Conservation (phyloP, 805 yeast species). For the Zygosaccharomyces pseudorouxii region DNA sequence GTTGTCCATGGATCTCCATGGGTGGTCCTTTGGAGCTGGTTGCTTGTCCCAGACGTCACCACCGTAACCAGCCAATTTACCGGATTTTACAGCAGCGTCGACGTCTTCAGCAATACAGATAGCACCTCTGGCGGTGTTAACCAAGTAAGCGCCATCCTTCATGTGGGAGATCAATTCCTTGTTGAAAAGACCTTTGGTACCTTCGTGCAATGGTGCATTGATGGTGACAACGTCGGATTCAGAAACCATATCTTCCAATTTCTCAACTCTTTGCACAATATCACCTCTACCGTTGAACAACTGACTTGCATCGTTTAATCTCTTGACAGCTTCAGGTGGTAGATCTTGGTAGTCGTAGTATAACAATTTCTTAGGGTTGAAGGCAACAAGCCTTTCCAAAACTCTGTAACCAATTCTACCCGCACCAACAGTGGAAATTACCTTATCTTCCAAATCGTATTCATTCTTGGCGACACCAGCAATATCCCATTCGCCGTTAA, state of each 20-base stretch:
- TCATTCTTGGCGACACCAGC: neutral
- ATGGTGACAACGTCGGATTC: slow-evolving; percentile 69
- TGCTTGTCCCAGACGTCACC: slow-evolving; percentile 87
- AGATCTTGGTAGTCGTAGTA: slow-evolving; percentile 31
- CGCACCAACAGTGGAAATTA: neutral
- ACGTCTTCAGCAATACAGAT: slow-evolving; percentile 69
- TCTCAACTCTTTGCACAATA: slow-evolving; percentile 55
- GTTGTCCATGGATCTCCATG: slow-evolving; percentile 70
- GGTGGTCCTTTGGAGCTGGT: slow-evolving; percentile 73
- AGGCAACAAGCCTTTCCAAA: slow-evolving; percentile 63
- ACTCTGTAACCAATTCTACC: slow-evolving; percentile 58
- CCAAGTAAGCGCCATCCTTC: slow-evolving; percentile 45
- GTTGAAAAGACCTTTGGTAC: slow-evolving; percentile 62
- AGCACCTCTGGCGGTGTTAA: slow-evolving; percentile 67
- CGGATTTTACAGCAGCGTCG: slow-evolving; percentile 64
- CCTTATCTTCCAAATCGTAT: neutral
- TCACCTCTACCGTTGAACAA: slow-evolving; percentile 7
- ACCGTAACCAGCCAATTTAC: slow-evolving; percentile 73
- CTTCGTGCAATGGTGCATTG: slow-evolving; percentile 72
- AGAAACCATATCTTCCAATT: slow-evolving; percentile 59
- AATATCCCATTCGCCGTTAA: neutral
- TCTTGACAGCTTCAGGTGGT: slow-evolving; percentile 70
- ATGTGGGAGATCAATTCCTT: slow-evolving; percentile 59
- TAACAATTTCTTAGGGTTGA: slow-evolving; percentile 66
- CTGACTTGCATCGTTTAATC: slow-evolving; percentile 37